Percentiles rank a stretch among this genome's conserved stretches.
phyloP scores from a whole-genome alignment of 257 asterid genomes.

The Solanum paucissectum region DNA sequence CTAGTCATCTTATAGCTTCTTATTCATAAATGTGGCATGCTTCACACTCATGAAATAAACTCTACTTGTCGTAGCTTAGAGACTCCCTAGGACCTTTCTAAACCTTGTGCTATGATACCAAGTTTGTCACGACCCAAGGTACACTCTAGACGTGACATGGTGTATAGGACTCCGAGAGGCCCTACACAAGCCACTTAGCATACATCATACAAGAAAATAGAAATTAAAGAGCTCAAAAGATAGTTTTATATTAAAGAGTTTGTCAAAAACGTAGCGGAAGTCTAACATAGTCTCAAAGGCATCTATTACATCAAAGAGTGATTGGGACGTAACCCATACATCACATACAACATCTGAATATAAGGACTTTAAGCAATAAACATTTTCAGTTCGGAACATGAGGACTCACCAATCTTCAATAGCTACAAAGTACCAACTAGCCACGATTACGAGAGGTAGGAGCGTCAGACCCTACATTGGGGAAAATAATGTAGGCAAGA shows the following conservation, averaged over 20 bases:
- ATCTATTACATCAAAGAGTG: neutral
- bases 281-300: neutral
- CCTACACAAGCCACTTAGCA: neutral
- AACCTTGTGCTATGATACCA: neutral
- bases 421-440: neutral
- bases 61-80: too few species aligned
- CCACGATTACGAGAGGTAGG: neutral
- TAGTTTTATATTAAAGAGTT: neutral
- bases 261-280: neutral
- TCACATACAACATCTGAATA: neutral
- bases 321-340: neutral
- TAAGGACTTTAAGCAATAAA: neutral
- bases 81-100: neutral
- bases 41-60: neutral
- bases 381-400: neutral
- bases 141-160: neutral
- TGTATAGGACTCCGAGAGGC: neutral
- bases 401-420: neutral
- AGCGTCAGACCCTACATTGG: too few species aligned
- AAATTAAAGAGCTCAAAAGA: neutral
- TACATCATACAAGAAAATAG: neutral
- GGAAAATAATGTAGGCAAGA: neutral
- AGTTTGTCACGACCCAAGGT: neutral
- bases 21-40: neutral
- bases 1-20: neutral